Conservation (phyloP, 768 basidiomycete species). For the Naganishia kalamii region DNA sequence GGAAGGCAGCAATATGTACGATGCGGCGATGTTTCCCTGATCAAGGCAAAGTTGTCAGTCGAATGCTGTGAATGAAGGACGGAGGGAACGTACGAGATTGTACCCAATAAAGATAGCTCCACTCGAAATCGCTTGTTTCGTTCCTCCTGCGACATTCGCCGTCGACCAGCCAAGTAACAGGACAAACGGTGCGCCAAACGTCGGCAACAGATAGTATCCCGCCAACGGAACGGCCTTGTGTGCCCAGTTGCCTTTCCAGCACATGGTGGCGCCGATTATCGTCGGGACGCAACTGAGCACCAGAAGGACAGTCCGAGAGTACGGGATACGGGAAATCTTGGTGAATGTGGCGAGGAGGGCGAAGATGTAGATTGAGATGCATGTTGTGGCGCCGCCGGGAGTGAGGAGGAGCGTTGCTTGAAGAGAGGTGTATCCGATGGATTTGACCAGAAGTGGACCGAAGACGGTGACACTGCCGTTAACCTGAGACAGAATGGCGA, state of each 20-base stretch:
- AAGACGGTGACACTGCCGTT: constrained; percentile 43
- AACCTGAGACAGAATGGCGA: neutral
- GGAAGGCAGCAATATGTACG: neutral
- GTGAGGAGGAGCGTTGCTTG: constrained; percentile 39
- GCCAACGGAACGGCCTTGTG: constrained; percentile 43
- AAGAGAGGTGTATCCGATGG: constrained; percentile 45
- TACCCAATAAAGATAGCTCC: constrained; percentile 46
- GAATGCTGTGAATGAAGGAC: no score
- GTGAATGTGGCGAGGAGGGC: constrained; percentile 38
- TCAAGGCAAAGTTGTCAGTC: neutral
- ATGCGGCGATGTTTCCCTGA: constrained; percentile 11
- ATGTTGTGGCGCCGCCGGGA: constrained; percentile 46
- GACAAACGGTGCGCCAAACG: constrained; percentile 47
- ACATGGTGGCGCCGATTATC: constrained; percentile 40
- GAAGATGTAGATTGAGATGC: constrained; percentile 41
- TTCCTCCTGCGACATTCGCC: constrained; percentile 44
- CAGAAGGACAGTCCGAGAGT: constrained; percentile 42
- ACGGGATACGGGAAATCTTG: constrained; percentile 36
- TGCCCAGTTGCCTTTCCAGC: constrained; percentile 43
- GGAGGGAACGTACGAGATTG: constrained; percentile 26
- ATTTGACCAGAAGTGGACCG: constrained; percentile 45
- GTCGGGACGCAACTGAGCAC: constrained; percentile 45
- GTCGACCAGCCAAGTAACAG: constrained; percentile 39
- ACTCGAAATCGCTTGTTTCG: constrained; percentile 43
- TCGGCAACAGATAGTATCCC: constrained; percentile 44